Evolutionary conservation across 2,329 filamentous ascomycete species (phyloP), one percentile per base, ranked within the genome.

Genomic region (Colletotrichum cuscutae): DNA sequence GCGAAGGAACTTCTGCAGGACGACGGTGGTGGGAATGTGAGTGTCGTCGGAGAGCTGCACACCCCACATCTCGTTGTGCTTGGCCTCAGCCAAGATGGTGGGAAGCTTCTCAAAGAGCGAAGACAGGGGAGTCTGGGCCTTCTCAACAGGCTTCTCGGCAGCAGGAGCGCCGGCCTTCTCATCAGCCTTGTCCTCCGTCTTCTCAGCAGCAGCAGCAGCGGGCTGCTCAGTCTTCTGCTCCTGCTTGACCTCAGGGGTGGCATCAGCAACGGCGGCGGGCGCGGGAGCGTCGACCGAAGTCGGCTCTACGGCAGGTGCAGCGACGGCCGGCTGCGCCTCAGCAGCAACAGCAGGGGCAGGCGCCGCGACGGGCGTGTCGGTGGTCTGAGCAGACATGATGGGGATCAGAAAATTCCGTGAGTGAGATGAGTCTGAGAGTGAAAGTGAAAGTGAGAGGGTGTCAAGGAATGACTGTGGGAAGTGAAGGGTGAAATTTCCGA

Each of bases 1-100:
- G 77, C 95, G 94, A 68, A 98, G 89, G 84, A 95, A 98, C 86
- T 98, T 98, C 81, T 97, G 95, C 61, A 98, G 87, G 64, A 98
- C 90, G 77, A 98, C 92, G 80, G 93, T 92, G 60, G 93, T 95
- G 67, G 94, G 94, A 65, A 95, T 87, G 77, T 95, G 88, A 53
- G 84, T 81, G 24, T 84, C 83, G 70, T 86, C 82, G 15, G 82
- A 82, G 57, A 98, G 89, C 37, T 89, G 85, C 66, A 98, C 91
- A 61, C 95, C 95, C 91, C 95, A 98, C 88, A 98, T 94, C 86
- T 98, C 95, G 64, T 84, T 84, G 82, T 97, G 88, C 19, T 84
- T 87, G 64, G 89, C 84, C 72, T 87, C 85, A 61, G 85, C 83
- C 72, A 91, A 82, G 73, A 95, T 89, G 7, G 85, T 81, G 6